These are phyloP conservation scores for Omphalea diandra DNA, from an alignment of 441 rosid species.

Conservation along the genomic window DNA sequence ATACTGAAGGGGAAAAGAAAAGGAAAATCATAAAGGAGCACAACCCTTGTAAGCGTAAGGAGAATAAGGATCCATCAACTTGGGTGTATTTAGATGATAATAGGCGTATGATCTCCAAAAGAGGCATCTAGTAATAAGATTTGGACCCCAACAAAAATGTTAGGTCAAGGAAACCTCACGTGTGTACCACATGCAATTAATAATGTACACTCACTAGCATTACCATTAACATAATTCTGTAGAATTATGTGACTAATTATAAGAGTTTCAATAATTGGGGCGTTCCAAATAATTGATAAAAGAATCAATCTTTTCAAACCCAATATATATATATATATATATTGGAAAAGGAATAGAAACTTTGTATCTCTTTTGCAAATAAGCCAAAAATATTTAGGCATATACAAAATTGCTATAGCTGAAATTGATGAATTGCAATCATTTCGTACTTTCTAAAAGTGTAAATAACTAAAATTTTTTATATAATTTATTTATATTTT, in stretches of 20 bases:
- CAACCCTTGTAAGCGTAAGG: not conserved
- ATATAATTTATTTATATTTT: too few relatives aligned
- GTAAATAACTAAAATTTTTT: too few relatives aligned
- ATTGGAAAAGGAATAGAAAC: too few relatives aligned
- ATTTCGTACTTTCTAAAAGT: too few relatives aligned
- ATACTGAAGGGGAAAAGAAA: not conserved
- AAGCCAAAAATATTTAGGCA: too few relatives aligned
- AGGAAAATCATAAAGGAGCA: not conserved
- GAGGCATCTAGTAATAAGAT: slow-evolving; percentile 7
- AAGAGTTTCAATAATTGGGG: too few relatives aligned
- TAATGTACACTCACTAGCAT: slow-evolving; percentile 13
- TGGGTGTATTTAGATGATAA: slow-evolving; percentile 18
- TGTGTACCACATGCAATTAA: slow-evolving; percentile 26
- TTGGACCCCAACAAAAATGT: slow-evolving; percentile 3
- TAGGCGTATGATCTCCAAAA: slow-evolving; percentile 22
- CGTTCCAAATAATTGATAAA: slow-evolving; percentile 5
- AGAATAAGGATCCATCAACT: slow-evolving; percentile 18
- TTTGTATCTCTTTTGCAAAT: too few relatives aligned
- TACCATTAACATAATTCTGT: not conserved
- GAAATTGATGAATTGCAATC: too few relatives aligned
- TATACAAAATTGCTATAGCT: too few relatives aligned
- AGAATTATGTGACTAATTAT: not conserved
- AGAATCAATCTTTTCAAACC: slow-evolving; percentile 2
- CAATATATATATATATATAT: too few relatives aligned
- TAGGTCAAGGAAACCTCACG: slow-evolving; percentile 31